A percentile compares a stretch with the other conserved stretches of the same genome.
Evolutionary conservation across 306 rosid genomes (phyloP).

Genomic region (Cercis canadensis): DNA sequence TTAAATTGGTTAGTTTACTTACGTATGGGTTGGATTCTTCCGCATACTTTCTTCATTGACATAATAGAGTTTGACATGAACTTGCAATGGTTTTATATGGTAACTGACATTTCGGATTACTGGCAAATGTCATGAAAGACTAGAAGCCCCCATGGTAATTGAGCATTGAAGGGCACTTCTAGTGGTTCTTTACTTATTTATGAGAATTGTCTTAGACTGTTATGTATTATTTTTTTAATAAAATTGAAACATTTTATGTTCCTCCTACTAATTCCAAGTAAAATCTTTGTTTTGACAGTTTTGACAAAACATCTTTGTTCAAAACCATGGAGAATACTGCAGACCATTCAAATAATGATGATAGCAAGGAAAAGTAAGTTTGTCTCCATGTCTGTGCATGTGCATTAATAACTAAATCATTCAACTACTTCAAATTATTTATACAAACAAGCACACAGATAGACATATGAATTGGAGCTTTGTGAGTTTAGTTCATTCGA

Average conservation of each 20-base stretch:
- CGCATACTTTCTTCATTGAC: too few species aligned
- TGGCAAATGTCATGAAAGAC: neutral
- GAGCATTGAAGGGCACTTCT: neutral
- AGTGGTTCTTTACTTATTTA: neutral
- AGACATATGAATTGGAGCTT: neutral
- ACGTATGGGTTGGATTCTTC: too few species aligned
- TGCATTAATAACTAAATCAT: too few species aligned
- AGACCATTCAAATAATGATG: neutral
- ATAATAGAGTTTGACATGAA: too few species aligned
- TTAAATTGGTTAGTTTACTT: too few species aligned
- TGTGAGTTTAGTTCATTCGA: neutral
- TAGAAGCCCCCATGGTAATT: neutral
- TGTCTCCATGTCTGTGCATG: too few species aligned
- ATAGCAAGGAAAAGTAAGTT: too few species aligned
- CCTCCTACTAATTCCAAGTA: neutral
- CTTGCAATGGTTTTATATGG: neutral
- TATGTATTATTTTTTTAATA: neutral
- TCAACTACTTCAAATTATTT: too few species aligned
- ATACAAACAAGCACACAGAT: too few species aligned
- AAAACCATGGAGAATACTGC: constrained; percentile 35
- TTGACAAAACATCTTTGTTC: neutral
- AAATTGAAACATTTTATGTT: neutral
- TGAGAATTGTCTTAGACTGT: too few species aligned
- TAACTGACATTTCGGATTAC: neutral
- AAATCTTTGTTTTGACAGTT: neutral